Evolutionary conservation across 2,329 filamentous ascomycete species (phyloP).

Genomic region (Verticillium isaacii): DNA sequence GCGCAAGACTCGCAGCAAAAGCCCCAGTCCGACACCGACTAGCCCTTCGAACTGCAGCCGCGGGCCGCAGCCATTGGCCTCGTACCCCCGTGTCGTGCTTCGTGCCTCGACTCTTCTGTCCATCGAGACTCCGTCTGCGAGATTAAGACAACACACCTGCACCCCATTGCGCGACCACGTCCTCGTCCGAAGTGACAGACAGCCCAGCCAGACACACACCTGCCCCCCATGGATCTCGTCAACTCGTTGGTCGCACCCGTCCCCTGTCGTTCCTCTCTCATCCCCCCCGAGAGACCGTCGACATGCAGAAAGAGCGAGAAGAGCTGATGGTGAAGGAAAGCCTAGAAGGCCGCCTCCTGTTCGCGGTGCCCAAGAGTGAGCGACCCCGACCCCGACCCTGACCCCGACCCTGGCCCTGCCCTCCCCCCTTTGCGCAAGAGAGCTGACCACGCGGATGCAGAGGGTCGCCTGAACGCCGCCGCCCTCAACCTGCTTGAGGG

Average conservation of each 20-base stretch:
- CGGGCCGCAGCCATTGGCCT: background rate
- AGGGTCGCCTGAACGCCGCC: constrained; percentile 87
- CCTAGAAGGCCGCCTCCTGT: constrained; percentile 87
- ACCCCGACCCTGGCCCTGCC: background rate
- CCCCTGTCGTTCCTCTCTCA: constrained; percentile 4
- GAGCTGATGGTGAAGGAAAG: constrained; percentile 36
- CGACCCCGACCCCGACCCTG: constrained; percentile 17
- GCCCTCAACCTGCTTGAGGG: constrained; percentile 88
- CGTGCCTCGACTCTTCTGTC: background rate
- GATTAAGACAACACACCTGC: background rate
- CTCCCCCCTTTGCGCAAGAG: constrained; percentile 6
- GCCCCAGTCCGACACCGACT: background rate
- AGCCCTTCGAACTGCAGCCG: background rate
- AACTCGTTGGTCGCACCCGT: constrained; percentile 39
- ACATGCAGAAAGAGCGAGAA: constrained; percentile 9
- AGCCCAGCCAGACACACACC: background rate
- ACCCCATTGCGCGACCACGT: background rate
- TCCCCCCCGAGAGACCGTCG: background rate
- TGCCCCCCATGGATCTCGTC: constrained; percentile 45
- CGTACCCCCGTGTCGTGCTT: background rate
- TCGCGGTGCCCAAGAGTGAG: constrained; percentile 97
- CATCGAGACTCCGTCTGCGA: background rate
- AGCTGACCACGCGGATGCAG: constrained; percentile 36
- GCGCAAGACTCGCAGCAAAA: background rate
- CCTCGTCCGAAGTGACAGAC: background rate